Evolutionary conservation across 306 rosid species (phyloP).

Genomic region (Rosa lucieae): DNA sequence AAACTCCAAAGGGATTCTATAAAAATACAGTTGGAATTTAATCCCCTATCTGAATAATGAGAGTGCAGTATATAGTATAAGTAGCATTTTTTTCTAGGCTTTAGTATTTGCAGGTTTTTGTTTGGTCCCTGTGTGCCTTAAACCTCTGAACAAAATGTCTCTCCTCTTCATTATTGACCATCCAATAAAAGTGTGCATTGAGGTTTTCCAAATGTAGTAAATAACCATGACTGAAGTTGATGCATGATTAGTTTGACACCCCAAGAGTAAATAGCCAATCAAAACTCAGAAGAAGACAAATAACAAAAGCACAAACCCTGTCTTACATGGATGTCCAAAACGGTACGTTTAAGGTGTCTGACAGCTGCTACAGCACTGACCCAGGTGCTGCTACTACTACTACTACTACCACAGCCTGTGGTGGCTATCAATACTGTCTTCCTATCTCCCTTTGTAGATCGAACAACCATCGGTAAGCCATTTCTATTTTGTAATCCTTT

Average conservation of each 20-base stretch:
- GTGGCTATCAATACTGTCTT: not conserved
- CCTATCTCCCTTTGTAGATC: not conserved
- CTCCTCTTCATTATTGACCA: not conserved
- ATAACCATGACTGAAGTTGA: not conserved
- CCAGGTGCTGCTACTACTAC: too few relatives aligned
- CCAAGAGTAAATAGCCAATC: not conserved
- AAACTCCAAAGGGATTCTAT: not conserved
- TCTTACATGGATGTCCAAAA: not conserved
- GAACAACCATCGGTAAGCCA: constrained; percentile 7
- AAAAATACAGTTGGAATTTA: not conserved
- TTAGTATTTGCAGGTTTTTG: not conserved
- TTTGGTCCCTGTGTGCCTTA: not conserved
- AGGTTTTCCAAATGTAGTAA: not conserved
- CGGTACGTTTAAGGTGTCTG: not conserved
- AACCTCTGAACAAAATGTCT: not conserved
- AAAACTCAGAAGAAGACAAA: not conserved
- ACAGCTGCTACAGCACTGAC: not conserved
- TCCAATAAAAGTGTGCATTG: not conserved
- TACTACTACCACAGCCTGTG: not conserved
- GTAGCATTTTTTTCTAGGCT: not conserved
- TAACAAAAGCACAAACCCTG: not conserved
- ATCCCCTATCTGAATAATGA: constrained; percentile 3
- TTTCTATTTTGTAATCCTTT: not conserved
- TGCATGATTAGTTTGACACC: not conserved
- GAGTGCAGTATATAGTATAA: not conserved